Evolutionary conservation across 257 asterid genomes (phyloP).

Genomic region (Galeopsis tetrahit): DNA sequence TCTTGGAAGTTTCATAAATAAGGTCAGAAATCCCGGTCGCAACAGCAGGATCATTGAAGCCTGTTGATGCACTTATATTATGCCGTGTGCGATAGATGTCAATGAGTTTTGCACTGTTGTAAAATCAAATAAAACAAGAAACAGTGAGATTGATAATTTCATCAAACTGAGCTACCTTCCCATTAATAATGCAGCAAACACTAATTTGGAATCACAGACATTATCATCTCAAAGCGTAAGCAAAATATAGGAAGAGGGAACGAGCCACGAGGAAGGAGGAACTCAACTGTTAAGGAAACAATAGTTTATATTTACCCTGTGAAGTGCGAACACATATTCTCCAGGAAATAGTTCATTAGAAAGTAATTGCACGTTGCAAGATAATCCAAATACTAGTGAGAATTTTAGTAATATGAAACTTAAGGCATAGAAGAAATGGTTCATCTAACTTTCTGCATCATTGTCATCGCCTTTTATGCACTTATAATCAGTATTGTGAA

Average conservation of each 20-base stretch:
- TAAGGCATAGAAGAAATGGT: conserved; percentile 6
- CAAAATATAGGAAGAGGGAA: background rate
- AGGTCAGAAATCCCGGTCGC: conserved; percentile 98
- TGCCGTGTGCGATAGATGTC: conserved; percentile 98
- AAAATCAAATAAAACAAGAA: conserved; percentile 33
- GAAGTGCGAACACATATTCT: background rate
- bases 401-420: conserved; percentile 5
- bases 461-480: background rate
- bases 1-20: conserved; percentile 82
- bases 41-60: conserved; percentile 96
- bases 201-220: conserved; percentile 12
- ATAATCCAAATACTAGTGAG: background rate
- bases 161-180: conserved; percentile 21
- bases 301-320: background rate
- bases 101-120: conserved; percentile 84
- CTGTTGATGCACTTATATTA: conserved; percentile 94
- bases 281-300: background rate
- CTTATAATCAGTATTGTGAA: conserved; percentile 9
- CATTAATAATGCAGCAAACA: conserved; percentile 17
- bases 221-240: conserved; percentile 19
- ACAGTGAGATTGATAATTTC: conserved; percentile 36
- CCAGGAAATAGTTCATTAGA: background rate
- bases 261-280: background rate
- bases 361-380: background rate
- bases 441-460: background rate